Evolutionary conservation across 2,329 filamentous ascomycete genomes (phyloP).

Genomic region (Venturia nashicola): DNA sequence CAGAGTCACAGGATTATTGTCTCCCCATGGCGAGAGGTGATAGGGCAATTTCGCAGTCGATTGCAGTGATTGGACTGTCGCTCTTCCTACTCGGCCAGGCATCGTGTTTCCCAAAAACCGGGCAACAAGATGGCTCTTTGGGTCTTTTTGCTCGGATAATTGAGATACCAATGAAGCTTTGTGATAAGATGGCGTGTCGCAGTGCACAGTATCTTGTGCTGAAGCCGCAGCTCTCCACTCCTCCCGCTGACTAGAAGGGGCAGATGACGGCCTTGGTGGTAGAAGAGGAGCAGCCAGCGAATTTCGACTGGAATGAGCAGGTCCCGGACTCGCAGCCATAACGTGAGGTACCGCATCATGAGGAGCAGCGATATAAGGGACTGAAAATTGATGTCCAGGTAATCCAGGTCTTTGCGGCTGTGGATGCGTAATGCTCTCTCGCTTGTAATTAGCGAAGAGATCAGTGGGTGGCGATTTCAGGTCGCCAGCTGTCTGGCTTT

Average conservation of each 20-base stretch:
- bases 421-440: neutral
- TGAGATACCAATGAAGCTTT: neutral
- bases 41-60: slow-evolving; percentile 23
- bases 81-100: slow-evolving; percentile 23
- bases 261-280: neutral
- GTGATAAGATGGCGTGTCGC: neutral
- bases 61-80: slow-evolving; percentile 21
- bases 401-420: neutral
- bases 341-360: neutral
- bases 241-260: neutral
- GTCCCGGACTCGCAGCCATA: neutral
- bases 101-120: slow-evolving; percentile 26
- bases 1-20: slow-evolving; percentile 27
- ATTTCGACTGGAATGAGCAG: neutral
- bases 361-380: neutral
- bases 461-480: neutral
- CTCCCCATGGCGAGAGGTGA: slow-evolving; percentile 24
- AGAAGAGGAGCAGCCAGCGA: neutral
- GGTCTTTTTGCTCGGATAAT: slow-evolving; percentile 11
- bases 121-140: slow-evolving; percentile 18
- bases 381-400: neutral
- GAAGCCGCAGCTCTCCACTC: neutral
- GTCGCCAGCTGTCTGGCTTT: no score
- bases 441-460: neutral
- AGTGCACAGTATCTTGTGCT: neutral